Base-by-base conservation (phyloP, 23 red algal species). In the Gracilaria vermiculophylla region DNA sequence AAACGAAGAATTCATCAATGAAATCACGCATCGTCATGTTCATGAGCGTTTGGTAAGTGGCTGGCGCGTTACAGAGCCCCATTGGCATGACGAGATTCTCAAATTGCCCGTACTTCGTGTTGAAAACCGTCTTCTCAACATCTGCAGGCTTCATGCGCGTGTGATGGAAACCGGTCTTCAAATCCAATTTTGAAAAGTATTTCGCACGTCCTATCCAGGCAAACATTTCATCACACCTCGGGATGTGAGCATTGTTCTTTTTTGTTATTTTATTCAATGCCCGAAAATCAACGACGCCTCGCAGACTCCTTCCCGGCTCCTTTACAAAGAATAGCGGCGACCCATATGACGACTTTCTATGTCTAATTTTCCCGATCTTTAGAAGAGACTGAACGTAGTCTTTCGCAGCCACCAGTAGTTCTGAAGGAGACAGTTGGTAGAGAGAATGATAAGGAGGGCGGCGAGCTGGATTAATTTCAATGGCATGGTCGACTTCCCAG, bases 61-160 rank as follows among this genome's bases (percentile, higher is more conserved):
- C 76, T 23, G 76, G 42, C 19, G 76, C 76, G 25, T 80, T 80
- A 55, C 42, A 80, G 25, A 80, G 76, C 13, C 40, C 40, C 40
- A 80, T 55, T 11, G 0, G 0, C 48, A 62, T 55, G 8, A 80
- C 42, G 15, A 56, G 9, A 23, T 80, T 60, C 25, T 80, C 76
- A 8, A 41, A 78, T 49, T 78, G 50, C 20, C 62, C 74, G 48
- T 54, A 47, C 1, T 51, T 78, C 21, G 74, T 78, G 25, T 49
- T 78, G 0, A 78, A 51, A 19, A 0, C 32, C 32, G 74, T 78
- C 27, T 78, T 78, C 47, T 54, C 50, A 14, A 78, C 31, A 45
- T 78, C 27, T 5, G 39, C 7, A 3, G 74, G 74, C 32, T 54
- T 78, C 41, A 78, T 50, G 17, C 0, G 37, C 23, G 51, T 54